Conservation (phyloP, 2,329 filamentous ascomycete genomes). For the Aspergillus melleus region DNA sequence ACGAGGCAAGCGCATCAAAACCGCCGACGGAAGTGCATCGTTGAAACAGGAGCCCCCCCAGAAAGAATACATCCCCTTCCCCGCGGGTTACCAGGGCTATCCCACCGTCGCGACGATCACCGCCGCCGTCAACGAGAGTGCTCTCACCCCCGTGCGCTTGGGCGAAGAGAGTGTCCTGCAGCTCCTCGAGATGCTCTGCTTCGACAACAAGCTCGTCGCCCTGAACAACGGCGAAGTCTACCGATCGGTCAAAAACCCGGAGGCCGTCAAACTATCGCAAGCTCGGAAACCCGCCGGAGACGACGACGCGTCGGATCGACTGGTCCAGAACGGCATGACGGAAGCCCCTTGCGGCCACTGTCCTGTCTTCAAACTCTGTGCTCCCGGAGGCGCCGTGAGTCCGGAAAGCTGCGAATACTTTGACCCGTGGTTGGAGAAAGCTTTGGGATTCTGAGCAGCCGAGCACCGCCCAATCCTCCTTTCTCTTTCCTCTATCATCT, state of each 20-base stretch:
- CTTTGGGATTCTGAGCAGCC: conserved; percentile 34
- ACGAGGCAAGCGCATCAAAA: conserved; percentile 45
- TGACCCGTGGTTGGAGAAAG: conserved; percentile 69
- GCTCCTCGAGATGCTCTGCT: conserved; percentile 83
- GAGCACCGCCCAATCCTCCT: not conserved
- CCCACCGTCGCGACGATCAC: conserved; percentile 80
- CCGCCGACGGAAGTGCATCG: conserved; percentile 33
- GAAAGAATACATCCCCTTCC: conserved; percentile 51
- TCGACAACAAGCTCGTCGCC: conserved; percentile 77
- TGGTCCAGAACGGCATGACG: conserved; percentile 72
- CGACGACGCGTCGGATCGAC: conserved; percentile 38
- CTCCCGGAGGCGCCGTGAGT: conserved; percentile 85
- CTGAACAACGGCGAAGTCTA: conserved; percentile 54
- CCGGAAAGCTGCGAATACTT: conserved; percentile 92
- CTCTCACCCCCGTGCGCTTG: conserved; percentile 70
- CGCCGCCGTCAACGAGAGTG: conserved; percentile 66
- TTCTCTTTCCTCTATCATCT: conserved; percentile 3
- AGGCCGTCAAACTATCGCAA: conserved; percentile 35
- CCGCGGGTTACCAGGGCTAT: conserved; percentile 71
- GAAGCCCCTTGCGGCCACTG: conserved; percentile 89
- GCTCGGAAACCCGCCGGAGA: conserved; percentile 31
- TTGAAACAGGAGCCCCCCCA: conserved; percentile 29
- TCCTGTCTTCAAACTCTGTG: conserved; percentile 89
- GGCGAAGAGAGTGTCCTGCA: conserved; percentile 75
- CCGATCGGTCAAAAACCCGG: conserved; percentile 44